These are phyloP conservation scores for Gloeopeniophorella convolvens DNA, from an alignment of 768 basidiomycete genomes.

Conservation along the genomic window DNA sequence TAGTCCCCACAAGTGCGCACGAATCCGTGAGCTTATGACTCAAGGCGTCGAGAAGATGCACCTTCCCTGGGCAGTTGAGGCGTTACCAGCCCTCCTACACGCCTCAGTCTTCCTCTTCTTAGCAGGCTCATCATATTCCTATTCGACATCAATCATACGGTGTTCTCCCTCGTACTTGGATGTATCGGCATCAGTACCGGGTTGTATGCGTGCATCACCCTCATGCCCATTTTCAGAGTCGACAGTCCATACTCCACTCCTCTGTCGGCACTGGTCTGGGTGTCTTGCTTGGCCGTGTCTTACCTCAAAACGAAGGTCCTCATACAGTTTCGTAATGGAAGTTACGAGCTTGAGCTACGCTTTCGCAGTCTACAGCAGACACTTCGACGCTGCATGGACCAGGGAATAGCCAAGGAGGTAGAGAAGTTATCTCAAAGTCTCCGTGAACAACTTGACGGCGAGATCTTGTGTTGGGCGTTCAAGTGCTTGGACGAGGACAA, in stretches of 20 bases:
- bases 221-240: background rate
- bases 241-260: conserved; percentile 6
- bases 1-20: background rate
- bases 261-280: background rate
- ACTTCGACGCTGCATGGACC: too few relatives aligned
- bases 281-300: too few relatives aligned
- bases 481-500: background rate
- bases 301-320: background rate
- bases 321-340: background rate
- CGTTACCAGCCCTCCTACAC: background rate
- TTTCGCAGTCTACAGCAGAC: too few relatives aligned
- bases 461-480: background rate
- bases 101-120: conserved; percentile 2
- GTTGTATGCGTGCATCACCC: background rate
- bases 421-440: background rate
- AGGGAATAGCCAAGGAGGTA: too few relatives aligned
- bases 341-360: too few relatives aligned
- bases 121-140: background rate
- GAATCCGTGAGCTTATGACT: background rate
- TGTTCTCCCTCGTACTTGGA: background rate
- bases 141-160: background rate
- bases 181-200: background rate
- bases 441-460: background rate
- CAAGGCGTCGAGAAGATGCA: background rate
- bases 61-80: background rate